These are phyloP conservation scores for Malassezia sympodialis DNA, from an alignment of 1,284 basidiomycete species.

Conservation along the genomic window DNA sequence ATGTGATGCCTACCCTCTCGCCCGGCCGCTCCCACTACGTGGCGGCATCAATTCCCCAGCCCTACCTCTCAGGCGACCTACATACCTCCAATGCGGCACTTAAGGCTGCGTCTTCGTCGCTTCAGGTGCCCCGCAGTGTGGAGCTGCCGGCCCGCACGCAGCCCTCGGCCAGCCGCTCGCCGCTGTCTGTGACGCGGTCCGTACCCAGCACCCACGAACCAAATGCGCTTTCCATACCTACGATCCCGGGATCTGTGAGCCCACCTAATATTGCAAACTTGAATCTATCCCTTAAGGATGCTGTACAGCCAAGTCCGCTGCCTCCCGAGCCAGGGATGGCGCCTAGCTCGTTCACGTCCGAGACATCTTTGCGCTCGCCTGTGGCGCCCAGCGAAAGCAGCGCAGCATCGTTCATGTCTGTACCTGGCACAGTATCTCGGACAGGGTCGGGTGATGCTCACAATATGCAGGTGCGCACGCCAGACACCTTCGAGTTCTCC, in stretches of 20 bases:
- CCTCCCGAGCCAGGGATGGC: not conserved
- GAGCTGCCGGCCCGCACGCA: not conserved
- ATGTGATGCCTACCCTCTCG: not conserved
- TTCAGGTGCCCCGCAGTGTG: not conserved
- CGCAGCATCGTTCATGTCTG: not conserved
- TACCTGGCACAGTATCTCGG: not conserved
- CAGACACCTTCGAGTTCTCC: constrained; percentile 3
- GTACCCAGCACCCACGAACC: not conserved
- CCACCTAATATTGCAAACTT: not conserved
- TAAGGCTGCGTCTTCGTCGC: not conserved
- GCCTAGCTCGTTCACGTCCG: not conserved
- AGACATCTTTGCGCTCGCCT: not conserved
- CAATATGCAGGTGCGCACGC: not conserved
- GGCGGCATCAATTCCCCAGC: not conserved
- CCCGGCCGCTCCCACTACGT: not conserved
- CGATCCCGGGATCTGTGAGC: not conserved
- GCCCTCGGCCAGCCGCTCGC: not conserved
- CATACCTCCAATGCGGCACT: not conserved
- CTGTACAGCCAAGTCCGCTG: not conserved
- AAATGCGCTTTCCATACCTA: not conserved
- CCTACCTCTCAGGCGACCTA: not conserved
- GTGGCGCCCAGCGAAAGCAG: not conserved
- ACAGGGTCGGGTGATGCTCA: not conserved
- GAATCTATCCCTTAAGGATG: not conserved
- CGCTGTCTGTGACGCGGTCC: not conserved